Evolutionary conservation across 2,329 filamentous ascomycete genomes (phyloP).

Genomic region (Pseudopyrenochaeta lycopersici): DNA sequence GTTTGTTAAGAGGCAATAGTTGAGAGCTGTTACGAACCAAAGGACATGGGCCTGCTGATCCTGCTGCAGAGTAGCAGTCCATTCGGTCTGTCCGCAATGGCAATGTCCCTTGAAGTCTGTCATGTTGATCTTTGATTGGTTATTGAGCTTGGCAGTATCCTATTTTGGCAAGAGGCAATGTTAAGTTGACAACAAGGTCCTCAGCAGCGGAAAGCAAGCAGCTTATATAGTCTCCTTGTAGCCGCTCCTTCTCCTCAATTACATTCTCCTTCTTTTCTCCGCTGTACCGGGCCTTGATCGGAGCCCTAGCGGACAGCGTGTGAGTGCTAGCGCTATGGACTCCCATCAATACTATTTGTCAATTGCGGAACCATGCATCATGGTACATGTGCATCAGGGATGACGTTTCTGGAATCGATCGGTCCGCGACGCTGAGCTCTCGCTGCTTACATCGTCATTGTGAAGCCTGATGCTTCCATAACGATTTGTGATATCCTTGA

Average conservation of each 20-base stretch:
- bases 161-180: not conserved
- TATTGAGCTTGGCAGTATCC: not conserved
- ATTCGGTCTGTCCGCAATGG: slow-evolving; percentile 64
- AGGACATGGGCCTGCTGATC: slow-evolving; percentile 57
- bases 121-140: slow-evolving; percentile 45
- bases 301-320: not conserved
- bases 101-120: slow-evolving; percentile 60
- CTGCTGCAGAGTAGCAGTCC: slow-evolving; percentile 59
- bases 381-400: not conserved
- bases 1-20: not conserved
- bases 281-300: not conserved
- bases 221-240: slow-evolving; percentile 1
- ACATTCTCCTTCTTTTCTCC: not conserved
- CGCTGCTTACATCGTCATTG: not conserved
- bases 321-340: not conserved
- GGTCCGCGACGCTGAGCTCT: not conserved
- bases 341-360: slow-evolving; percentile 4
- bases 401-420: not conserved
- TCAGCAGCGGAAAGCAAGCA: not conserved
- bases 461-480: not conserved
- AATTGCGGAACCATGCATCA: not conserved
- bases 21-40: slow-evolving; percentile 48
- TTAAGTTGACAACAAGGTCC: slow-evolving; percentile 18
- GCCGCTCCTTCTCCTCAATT: not conserved
- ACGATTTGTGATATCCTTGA: not conserved